Evolutionary conservation across 2,329 filamentous ascomycete genomes (phyloP), one percentile per base, ranked within the genome.

Genomic region (Nemania sp.): DNA sequence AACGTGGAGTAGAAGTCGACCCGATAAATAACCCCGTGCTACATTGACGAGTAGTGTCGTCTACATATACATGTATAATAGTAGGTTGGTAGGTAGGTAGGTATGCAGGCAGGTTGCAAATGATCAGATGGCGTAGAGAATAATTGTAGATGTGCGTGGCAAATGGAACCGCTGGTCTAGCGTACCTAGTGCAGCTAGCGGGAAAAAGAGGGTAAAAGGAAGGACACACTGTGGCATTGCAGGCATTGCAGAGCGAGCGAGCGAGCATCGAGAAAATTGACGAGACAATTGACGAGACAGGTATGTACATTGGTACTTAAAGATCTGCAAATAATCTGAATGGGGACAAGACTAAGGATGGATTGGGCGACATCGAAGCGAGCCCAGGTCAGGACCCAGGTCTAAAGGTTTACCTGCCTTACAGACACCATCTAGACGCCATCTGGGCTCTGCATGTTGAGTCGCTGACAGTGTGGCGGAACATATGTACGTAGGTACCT

Each of bases 261-360:
- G 15, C 18, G 51, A 45, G 41, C 41, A 57, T 63, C 61, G 43
- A 57, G 41, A 24, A 45, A 57, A 20, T 63, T 55, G 43, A 41
- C 49, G 27, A 57, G 47, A 45, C 60, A 43, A 35, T 49, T n/a
- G 26, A 54, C 45, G 55, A 49, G 55, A 29, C 3, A 43, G 51
- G 58, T n/a, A n/a, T n/a, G n/a, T 69, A 71, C 69, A 51, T 64
- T 32, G 66, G 64, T 67, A 69, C 64, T 70, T 70, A 24, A 41
- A 67, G 69, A 71, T 71, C 69, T 71, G 66, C 66, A 67, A 52
- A 65, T 52, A 64, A 65, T 67, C 67, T 69, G 52, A 66, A 66
- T 64, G 69, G 52, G 67, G 58, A 61, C 47, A 27, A 57, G 61
- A 67, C 64, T 57, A 60, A 26, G 35, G 67, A 67, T 66, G 64